phyloP scores from a whole-genome alignment of 2,329 filamentous ascomycete genomes.

The Epicoccum nigrum region DNA sequence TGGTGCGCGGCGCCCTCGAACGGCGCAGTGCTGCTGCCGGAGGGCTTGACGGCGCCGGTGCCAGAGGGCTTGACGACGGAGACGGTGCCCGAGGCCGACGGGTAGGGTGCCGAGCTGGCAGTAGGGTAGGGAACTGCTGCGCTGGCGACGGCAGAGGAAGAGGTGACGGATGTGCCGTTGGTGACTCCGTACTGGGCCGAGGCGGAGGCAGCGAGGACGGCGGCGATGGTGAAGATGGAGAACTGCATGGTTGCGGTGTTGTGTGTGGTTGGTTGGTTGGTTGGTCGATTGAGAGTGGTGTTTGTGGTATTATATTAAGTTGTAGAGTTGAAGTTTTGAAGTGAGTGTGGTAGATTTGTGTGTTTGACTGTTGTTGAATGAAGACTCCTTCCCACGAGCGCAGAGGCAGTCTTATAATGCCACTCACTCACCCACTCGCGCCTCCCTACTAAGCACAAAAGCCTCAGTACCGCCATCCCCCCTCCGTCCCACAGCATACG shows the following conservation, averaged over 20 bases:
- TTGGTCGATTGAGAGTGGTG: background rate
- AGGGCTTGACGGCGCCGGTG: conserved; percentile 17
- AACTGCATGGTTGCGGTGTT: conserved; percentile 36
- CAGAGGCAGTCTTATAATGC: background rate
- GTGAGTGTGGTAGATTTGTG: no score
- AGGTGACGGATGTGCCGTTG: conserved; percentile 31
- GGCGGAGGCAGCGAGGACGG: conserved; percentile 36
- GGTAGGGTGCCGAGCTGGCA: background rate
- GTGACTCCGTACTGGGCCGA: conserved; percentile 30
- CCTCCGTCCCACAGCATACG: conserved; percentile 8
- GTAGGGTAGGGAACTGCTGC: background rate
- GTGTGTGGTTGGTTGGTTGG: background rate
- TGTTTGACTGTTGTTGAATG: background rate
- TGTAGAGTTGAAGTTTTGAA: no score
- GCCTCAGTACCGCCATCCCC: background rate
- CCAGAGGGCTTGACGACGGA: conserved; percentile 20
- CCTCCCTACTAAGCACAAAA: background rate
- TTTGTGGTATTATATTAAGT: background rate
- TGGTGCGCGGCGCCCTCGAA: conserved; percentile 39
- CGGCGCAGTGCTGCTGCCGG: conserved; percentile 26
- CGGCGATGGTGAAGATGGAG: conserved; percentile 34
- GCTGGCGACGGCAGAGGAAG: background rate
- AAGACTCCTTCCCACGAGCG: background rate
- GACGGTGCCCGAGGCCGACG: conserved; percentile 32
- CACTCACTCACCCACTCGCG: background rate